phyloP scores from a whole-genome alignment of 495 filamentous ascomycete genomes.

The Aspergillus cristatus region DNA sequence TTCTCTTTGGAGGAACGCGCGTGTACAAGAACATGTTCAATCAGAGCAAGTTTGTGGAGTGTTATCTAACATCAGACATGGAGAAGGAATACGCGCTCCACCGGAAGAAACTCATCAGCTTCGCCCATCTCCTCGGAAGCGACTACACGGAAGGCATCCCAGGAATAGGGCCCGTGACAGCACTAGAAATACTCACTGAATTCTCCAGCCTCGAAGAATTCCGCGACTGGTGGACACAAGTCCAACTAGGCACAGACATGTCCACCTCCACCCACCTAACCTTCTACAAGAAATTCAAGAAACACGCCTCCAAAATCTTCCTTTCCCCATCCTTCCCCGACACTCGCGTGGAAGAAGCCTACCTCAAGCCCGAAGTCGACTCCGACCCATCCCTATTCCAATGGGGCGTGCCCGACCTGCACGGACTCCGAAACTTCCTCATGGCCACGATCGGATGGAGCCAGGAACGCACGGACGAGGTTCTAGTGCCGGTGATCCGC shows the following conservation, averaged over 20 bases:
- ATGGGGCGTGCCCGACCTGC: constrained; percentile 92
- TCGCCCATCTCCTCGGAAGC: constrained; percentile 82
- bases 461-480: constrained; percentile 83
- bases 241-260: constrained; percentile 50
- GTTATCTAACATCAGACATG: constrained; percentile 79
- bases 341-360: constrained; percentile 65
- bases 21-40: constrained; percentile 99
- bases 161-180: constrained; percentile 86
- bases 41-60: constrained; percentile 92
- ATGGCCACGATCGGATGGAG: constrained; percentile 94
- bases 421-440: constrained; percentile 72
- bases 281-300: constrained; percentile 79
- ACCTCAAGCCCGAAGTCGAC: constrained; percentile 80
- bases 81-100: constrained; percentile 83
- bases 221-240: constrained; percentile 74
- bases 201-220: constrained; percentile 64
- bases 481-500: constrained; percentile 84
- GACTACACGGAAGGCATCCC: constrained; percentile 93
- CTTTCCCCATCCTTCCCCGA: constrained; percentile 71
- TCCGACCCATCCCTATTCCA: constrained; percentile 66
- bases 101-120: constrained; percentile 69
- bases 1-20: constrained; percentile 90
- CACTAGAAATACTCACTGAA: constrained; percentile 86
- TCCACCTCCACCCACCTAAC: constrained; percentile 32
- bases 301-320: constrained; percentile 75